Evolutionary conservation across 192 early-diverging fungal genomes (phyloP).

Genomic region (Coemansia sp.): DNA sequence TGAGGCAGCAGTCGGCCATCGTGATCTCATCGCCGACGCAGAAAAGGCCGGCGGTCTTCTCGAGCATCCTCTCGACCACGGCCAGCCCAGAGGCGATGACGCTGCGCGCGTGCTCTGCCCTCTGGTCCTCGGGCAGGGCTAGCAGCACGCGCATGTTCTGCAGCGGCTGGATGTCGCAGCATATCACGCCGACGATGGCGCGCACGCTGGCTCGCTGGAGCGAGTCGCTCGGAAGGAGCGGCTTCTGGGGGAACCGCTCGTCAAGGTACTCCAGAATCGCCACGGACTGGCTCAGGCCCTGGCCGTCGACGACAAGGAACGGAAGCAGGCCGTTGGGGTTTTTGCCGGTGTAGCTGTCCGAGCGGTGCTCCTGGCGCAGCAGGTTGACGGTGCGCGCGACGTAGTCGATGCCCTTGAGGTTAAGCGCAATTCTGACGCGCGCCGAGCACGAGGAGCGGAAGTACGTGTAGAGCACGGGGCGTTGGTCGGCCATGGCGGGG

Average conservation of each 20-base stretch:
- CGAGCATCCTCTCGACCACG: slow-evolving; percentile 66
- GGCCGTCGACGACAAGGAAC: slow-evolving; percentile 59
- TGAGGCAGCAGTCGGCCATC: slow-evolving; percentile 77
- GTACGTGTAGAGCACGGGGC: slow-evolving; percentile 68
- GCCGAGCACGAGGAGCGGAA: slow-evolving; percentile 73
- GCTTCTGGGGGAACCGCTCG: slow-evolving; percentile 62
- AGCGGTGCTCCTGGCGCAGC: slow-evolving; percentile 67
- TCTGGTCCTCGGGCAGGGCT: slow-evolving; percentile 56
- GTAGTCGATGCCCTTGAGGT: slow-evolving; percentile 73
- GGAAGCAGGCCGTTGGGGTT: slow-evolving; percentile 74
- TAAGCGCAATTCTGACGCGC: slow-evolving; percentile 72
- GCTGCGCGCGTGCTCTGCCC: slow-evolving; percentile 34
- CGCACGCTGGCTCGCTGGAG: slow-evolving; percentile 65
- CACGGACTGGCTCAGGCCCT: slow-evolving; percentile 60
- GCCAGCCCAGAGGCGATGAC: slow-evolving; percentile 64
- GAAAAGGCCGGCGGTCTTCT: slow-evolving; percentile 63
- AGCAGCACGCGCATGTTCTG: slow-evolving; percentile 77
- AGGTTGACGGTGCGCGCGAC: slow-evolving; percentile 67
- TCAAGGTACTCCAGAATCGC: slow-evolving; percentile 91
- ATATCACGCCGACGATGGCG: slow-evolving; percentile 66
- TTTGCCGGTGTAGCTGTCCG: slow-evolving; percentile 56
- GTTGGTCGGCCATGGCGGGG: background rate
- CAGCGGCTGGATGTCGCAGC: slow-evolving; percentile 83
- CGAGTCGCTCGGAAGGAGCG: slow-evolving; percentile 73
- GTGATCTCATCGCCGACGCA: slow-evolving; percentile 79